phyloP scores from a whole-genome alignment of 306 rosid genomes.

The Parietaria judaica region DNA sequence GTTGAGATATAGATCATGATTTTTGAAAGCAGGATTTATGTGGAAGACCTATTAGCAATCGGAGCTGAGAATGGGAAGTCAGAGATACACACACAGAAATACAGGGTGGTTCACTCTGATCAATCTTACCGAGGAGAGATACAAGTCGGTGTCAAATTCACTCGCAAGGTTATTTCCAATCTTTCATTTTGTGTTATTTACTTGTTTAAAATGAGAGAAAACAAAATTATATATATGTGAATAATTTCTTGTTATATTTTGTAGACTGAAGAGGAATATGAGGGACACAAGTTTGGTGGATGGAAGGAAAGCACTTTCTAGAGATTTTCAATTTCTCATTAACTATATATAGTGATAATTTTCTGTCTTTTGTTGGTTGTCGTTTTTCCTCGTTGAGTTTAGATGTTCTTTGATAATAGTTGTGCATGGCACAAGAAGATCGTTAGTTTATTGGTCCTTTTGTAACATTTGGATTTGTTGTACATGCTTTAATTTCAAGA shows the following conservation, averaged over 20 bases:
- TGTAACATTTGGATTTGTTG: too few species aligned
- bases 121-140: constrained; percentile 62
- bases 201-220: too few species aligned
- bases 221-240: neutral
- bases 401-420: too few species aligned
- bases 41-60: constrained; percentile 47
- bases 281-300: constrained; percentile 40
- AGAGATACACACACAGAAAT: constrained; percentile 42
- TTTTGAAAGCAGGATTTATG: constrained; percentile 28
- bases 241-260: constrained; percentile 3
- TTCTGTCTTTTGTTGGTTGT: neutral
- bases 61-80: constrained; percentile 60
- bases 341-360: neutral
- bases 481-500: too few species aligned
- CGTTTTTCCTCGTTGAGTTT: neutral
- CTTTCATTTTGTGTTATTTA: neutral
- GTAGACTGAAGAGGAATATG: constrained; percentile 31
- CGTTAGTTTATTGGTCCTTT: too few species aligned
- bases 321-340: neutral
- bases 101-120: constrained; percentile 45
- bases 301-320: constrained; percentile 49
- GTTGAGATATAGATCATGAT: too few species aligned
- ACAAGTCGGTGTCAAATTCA: constrained; percentile 47
- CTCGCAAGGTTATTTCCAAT: neutral
- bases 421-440: too few species aligned